A percentile compares a stretch with the other conserved stretches of the same genome.
Evolutionary conservation across 2,329 filamentous ascomycete species (phyloP).

Genomic region (Calonectria naviculata): DNA sequence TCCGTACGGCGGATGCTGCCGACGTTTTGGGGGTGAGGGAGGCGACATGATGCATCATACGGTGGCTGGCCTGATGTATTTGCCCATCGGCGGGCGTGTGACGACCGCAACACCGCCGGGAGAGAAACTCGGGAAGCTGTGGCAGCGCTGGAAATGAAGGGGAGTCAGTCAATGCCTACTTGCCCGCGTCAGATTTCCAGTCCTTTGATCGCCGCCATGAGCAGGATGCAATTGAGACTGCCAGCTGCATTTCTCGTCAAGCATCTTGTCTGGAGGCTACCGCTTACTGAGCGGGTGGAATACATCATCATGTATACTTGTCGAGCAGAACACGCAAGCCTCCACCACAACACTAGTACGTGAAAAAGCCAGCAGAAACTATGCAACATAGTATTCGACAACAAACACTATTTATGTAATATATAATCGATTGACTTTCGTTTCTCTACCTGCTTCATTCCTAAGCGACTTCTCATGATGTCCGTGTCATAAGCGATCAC

Average conservation of each 20-base stretch:
- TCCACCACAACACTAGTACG: neutral
- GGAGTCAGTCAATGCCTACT: neutral
- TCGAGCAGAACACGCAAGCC: neutral
- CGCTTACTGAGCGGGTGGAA: too few species aligned
- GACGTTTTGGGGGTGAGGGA: neutral
- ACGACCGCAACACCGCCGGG: neutral
- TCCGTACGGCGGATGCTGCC: slow-evolving; percentile 10
- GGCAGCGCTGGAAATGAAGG: too few species aligned
- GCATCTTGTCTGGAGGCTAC: too few species aligned
- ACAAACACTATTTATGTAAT: neutral
- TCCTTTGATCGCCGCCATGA: neutral
- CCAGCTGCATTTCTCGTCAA: neutral
- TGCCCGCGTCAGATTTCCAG: neutral
- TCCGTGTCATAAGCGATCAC: neutral
- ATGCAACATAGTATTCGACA: neutral
- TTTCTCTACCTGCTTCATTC: neutral
- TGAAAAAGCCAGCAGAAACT: neutral
- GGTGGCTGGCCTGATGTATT: slow-evolving; percentile 11
- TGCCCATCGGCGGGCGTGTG: neutral
- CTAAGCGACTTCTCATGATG: neutral
- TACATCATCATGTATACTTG: too few species aligned
- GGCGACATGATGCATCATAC: neutral
- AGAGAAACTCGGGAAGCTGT: neutral
- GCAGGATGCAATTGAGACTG: neutral
- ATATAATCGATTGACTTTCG: neutral